Evolutionary conservation across 305 asterid species (phyloP).

Genomic region (Fraxinus sp.): DNA sequence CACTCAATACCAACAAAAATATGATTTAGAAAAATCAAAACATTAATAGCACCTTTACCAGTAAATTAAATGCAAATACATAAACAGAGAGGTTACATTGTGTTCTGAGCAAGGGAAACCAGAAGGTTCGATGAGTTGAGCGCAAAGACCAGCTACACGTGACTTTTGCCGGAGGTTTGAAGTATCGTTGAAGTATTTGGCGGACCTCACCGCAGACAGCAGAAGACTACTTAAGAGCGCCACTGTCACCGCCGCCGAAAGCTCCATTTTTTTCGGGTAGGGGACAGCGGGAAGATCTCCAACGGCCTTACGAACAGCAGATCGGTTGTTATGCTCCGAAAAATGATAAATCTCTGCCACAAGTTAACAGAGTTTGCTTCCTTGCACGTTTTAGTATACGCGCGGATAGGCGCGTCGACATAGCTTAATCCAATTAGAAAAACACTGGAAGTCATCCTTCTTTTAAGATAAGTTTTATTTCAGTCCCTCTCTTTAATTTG

Average conservation of each 20-base stretch:
- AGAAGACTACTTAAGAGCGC: constrained; percentile 25
- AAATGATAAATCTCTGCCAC: background rate
- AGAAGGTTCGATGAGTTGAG: constrained; percentile 55
- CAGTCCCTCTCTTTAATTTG: background rate
- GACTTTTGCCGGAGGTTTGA: constrained; percentile 37
- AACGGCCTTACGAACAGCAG: background rate
- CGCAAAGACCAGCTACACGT: constrained; percentile 58
- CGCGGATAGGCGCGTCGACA: background rate
- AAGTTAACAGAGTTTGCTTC: background rate
- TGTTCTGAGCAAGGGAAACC: constrained; percentile 90
- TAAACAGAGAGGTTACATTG: constrained; percentile 41
- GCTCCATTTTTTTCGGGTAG: constrained; percentile 35
- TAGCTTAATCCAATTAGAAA: background rate
- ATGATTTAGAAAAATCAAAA: background rate
- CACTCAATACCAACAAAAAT: background rate
- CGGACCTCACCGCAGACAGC: constrained; percentile 37
- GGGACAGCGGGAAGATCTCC: constrained; percentile 25
- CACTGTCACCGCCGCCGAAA: constrained; percentile 21
- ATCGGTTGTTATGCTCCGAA: background rate
- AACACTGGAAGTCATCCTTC: background rate
- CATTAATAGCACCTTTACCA: background rate
- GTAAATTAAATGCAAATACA: background rate
- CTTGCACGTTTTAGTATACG: background rate
- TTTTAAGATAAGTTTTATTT: too few relatives aligned
- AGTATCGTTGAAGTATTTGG: constrained; percentile 32